Evolutionary conservation across 1,139 yeast species (phyloP).

Genomic region (Dujonia santamariae): DNA sequence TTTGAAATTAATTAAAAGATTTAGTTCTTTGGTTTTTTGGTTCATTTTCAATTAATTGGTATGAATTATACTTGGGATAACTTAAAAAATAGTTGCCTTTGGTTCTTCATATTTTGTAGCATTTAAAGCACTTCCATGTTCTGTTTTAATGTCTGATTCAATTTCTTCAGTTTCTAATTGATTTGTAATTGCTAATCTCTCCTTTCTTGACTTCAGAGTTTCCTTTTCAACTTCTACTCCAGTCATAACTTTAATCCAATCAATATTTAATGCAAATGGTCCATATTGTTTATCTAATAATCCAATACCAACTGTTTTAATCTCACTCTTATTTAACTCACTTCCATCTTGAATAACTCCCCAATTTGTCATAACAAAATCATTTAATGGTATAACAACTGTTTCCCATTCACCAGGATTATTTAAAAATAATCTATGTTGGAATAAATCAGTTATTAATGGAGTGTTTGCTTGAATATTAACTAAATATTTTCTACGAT

Average conservation of each 20-base stretch:
- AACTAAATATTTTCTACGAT: constrained; percentile 70
- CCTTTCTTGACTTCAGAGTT: constrained; percentile 29
- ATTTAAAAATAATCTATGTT: constrained; percentile 72
- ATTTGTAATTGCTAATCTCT: constrained; percentile 19
- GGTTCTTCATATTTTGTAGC: constrained; percentile 26
- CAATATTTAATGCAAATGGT: constrained; percentile 66
- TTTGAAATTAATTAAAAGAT: too few species aligned
- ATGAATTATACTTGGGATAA: background rate
- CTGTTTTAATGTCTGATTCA: constrained; percentile 22
- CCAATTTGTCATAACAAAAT: constrained; percentile 80
- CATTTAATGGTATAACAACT: constrained; percentile 71
- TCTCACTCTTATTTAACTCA: constrained; percentile 58
- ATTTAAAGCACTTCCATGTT: constrained; percentile 19
- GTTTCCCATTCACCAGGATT: constrained; percentile 84
- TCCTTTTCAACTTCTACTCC: constrained; percentile 48
- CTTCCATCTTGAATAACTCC: constrained; percentile 73
- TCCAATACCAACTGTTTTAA: constrained; percentile 77
- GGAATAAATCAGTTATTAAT: constrained; percentile 74
- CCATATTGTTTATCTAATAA: constrained; percentile 79
- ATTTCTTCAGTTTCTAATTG: constrained; percentile 12
- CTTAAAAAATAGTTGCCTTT: constrained; percentile 28
- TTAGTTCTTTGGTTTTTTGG: too few species aligned
- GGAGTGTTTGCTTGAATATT: constrained; percentile 82
- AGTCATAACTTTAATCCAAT: constrained; percentile 70
- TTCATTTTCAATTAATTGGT: too few species aligned